Evolutionary conservation across 139 green algal species (phyloP).

Genomic region (Zygnema cylindricum): DNA sequence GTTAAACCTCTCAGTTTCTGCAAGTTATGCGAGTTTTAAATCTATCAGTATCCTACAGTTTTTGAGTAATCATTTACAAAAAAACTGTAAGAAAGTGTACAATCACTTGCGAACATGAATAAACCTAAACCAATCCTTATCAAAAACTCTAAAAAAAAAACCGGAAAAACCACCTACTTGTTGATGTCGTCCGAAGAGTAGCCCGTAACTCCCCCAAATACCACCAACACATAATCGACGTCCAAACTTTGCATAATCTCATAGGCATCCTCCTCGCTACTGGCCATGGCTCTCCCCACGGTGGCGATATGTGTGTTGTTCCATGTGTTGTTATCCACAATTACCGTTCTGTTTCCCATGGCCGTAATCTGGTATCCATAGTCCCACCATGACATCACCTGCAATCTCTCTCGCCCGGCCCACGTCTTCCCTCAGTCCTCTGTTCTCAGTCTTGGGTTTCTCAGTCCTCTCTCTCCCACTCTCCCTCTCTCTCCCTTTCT

Average conservation of each 20-base stretch:
- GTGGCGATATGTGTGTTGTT: constrained; percentile 72
- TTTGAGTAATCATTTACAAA: too few relatives aligned
- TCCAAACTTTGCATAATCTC: constrained; percentile 65
- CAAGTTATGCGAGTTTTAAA: too few relatives aligned
- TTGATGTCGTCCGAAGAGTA: constrained; percentile 68
- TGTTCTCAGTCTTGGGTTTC: not conserved
- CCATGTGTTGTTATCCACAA: constrained; percentile 72
- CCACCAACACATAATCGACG: constrained; percentile 70
- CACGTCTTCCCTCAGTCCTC: not conserved
- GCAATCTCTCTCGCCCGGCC: not conserved
- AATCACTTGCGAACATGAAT: too few relatives aligned
- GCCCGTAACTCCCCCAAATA: constrained; percentile 61
- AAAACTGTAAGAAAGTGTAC: too few relatives aligned
- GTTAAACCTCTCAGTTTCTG: too few relatives aligned
- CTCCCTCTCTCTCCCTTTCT: not conserved
- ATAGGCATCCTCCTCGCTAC: constrained; percentile 57
- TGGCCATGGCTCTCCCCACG: constrained; percentile 62
- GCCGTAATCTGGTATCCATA: constrained; percentile 72
- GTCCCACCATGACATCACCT: constrained; percentile 72
- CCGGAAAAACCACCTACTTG: constrained; percentile 58
- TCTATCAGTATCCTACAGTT: too few relatives aligned
- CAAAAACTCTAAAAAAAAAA: too few relatives aligned
- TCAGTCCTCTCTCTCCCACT: not conserved
- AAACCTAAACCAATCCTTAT: too few relatives aligned
- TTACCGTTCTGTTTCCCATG: constrained; percentile 68